These are phyloP conservation scores for Neonectria hederae DNA, from an alignment of 2,329 filamentous ascomycete genomes.

Conservation along the genomic window DNA sequence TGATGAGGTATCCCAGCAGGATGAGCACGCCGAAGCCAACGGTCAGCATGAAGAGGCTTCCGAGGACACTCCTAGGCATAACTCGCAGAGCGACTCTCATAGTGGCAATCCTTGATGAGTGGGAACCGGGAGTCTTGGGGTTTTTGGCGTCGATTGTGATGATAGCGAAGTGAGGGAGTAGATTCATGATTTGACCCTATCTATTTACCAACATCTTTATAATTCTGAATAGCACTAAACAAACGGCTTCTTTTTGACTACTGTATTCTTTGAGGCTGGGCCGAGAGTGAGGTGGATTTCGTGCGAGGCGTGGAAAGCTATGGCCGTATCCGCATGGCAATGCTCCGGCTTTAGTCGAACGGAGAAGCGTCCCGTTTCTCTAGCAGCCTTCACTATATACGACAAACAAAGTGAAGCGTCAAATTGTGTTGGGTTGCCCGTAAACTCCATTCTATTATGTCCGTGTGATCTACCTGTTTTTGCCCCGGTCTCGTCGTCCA, in stretches of 20 bases:
- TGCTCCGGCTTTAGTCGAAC: background rate
- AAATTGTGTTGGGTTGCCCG: conserved; percentile 1
- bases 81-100: background rate
- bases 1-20: background rate
- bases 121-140: background rate
- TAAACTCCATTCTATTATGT: conserved; percentile 22
- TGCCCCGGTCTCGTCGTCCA: conserved; percentile 57
- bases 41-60: background rate
- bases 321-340: background rate
- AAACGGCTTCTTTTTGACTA: background rate
- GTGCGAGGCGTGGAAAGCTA: background rate
- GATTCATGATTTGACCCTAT: background rate
- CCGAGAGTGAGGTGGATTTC: background rate
- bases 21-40: background rate
- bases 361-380: background rate
- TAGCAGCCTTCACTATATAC: background rate
- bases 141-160: background rate
- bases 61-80: background rate
- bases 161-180: background rate
- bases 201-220: background rate
- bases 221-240: background rate
- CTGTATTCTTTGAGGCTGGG: background rate
- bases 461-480: conserved; percentile 46
- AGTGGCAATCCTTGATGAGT: background rate
- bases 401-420: background rate